Evolutionary conservation across 2,329 filamentous ascomycete genomes (phyloP), one percentile per base, ranked within the genome.

Genomic region (Nemania diffusa): DNA sequence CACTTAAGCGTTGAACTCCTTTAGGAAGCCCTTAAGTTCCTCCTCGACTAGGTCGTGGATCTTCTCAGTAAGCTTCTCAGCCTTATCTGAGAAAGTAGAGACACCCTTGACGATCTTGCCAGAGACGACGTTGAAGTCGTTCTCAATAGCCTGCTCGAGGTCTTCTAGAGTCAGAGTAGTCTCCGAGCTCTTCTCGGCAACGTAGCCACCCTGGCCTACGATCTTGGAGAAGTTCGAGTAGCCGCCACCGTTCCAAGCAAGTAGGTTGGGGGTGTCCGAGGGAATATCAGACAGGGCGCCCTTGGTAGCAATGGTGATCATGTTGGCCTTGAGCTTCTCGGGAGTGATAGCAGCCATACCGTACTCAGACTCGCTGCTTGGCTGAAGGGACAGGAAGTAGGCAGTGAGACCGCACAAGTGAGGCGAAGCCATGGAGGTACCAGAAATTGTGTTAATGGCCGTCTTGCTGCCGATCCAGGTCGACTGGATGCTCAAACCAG

Each of bases 221-320:
- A 97, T 97, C 75, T 92, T 85, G 69, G 88, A 87, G 89, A 92
- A 97, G 91, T 99, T 97, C 84, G 87, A 90, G 79, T 89, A 92
- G 78, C 96, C 96, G 84, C 94, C 97, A 79, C 97, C 96, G 88
- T 99, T 99, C 95, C 94, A 99, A 81, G 95, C 95, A 70, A 99
- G 93, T 78, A 97, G 86, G 88, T 99, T 99, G 80, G 90, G 90
- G 74, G 97, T 99, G 80, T 92, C 90, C 58, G 84, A 85, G 72
- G 95, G 95, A 59, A 99, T 91, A 76, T 97, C 94, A 73, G 85
- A 86, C 63, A 99, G 90, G 73, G 89, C 88, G 78, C 86, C 91
- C 77, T 89, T 81, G 70, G 96, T 98, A 74, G 91, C 93, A 74
- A 98, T 89, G 74, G 87, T 85, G 79, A 99, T 90, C 74, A 99